Percentiles rank a stretch among this genome's conserved stretches.
phyloP scores from a whole-genome alignment of 306 rosid species.

The Astragalus membranaceus region DNA sequence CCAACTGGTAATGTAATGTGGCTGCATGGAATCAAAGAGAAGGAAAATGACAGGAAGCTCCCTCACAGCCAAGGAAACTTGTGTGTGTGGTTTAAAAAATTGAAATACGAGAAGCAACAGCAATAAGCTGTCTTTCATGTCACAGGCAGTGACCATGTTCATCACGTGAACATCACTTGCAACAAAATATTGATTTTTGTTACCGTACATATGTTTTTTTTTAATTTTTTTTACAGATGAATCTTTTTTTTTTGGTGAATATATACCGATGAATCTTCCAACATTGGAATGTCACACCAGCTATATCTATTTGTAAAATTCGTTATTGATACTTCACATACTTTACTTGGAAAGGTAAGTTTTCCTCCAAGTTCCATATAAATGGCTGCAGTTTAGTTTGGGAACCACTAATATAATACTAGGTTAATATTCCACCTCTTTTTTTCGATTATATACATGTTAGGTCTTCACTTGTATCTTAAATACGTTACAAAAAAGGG shows the following conservation, averaged over 20 bases:
- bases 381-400: not conserved
- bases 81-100: constrained; percentile 28
- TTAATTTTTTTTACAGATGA: too few species aligned
- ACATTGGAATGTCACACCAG: too few species aligned
- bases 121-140: constrained; percentile 30
- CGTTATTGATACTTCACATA: not conserved
- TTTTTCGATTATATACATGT: not conserved
- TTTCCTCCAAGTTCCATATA: not conserved
- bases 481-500: not conserved
- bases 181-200: constrained; percentile 16
- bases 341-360: not conserved
- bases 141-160: constrained; percentile 33
- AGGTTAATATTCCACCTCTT: constrained; percentile 3
- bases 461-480: constrained; percentile 8
- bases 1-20: constrained; percentile 7
- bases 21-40: constrained; percentile 10
- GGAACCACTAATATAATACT: constrained; percentile 6
- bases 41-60: constrained; percentile 33
- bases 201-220: not conserved
- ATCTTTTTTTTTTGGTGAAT: too few species aligned
- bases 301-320: too few species aligned
- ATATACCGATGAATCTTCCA: not conserved
- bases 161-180: constrained; percentile 45
- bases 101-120: constrained; percentile 1
- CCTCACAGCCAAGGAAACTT: constrained; percentile 27